Base-by-base conservation (phyloP, 306 rosid species). In the Mimosa bimucronata region DNA sequence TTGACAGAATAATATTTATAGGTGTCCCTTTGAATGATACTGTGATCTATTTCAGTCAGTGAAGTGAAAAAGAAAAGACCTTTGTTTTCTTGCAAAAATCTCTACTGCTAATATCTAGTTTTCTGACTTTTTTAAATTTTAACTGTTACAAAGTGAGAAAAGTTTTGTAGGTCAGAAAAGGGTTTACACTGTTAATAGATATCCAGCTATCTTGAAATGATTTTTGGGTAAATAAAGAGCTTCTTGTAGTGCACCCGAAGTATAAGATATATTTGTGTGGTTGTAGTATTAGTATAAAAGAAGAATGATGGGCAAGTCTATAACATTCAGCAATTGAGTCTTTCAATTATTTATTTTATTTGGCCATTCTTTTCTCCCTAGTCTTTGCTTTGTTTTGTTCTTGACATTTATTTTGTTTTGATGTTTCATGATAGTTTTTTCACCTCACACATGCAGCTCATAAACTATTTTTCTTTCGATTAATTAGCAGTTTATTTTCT, bases 401-500 rank as follows among this genome's bases (percentile, higher is more conserved):
- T 68, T 2, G 26, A 68, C 60, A 7, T 52, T 52, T 53, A 7
- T 53, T 53, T 53, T 53, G 60, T n/a, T 53, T 53, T 6, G 19
- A 7, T 53, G 25, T 53, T 79, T 46, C 77, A 73, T 26, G 9
- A 25, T 83, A 38, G 75, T 57, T 7, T 38, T 68, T 45, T 79
- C 55, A 10, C 66, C 16, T 25, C 37, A 60, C 18, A 1, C 18
- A 60, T 25, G 19, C 9, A 5, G 34, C 66, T 26, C 16, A 11
- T 26, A 11, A 25, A 60, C 10, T 14, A 1, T 41, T 76, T 69
- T 29, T 82, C 67, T 14, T 84, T 74, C 30, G 40, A 31, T 46
- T 77, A 66, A 80, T 57, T 76, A 58, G 4, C 52, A 61, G 74
- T 76, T 66, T 79, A 10, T 85, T 83, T 77, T 73, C 25, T 85